Percentiles rank a stretch among this genome's conserved stretches.
These are phyloP conservation scores for Microthlaspi erraticum DNA, from an alignment of 345 rosid species.

Conservation along the genomic window DNA sequence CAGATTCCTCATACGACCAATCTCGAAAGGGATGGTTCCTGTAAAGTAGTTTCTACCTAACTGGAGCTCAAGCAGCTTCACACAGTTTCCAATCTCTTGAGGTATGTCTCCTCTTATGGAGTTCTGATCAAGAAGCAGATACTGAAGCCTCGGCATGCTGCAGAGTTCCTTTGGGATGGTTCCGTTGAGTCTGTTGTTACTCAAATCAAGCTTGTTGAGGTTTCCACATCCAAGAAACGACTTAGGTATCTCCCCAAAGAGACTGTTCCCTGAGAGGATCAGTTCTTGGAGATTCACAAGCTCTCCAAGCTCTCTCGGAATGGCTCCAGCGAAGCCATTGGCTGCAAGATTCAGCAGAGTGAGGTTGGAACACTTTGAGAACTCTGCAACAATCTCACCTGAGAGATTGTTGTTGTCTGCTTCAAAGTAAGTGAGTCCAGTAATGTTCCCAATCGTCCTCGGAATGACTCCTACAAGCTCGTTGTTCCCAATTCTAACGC, in stretches of 20 bases:
- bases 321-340: constrained; percentile 78
- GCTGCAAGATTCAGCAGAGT: constrained; percentile 86
- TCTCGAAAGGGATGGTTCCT: constrained; percentile 76
- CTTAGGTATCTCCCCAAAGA: constrained; percentile 77
- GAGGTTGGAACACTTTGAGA: constrained; percentile 79
- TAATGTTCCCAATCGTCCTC: constrained; percentile 72
- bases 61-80: constrained; percentile 61
- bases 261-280: constrained; percentile 83
- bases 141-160: constrained; percentile 68
- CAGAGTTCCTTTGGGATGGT: constrained; percentile 72
- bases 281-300: constrained; percentile 86
- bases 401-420: constrained; percentile 84
- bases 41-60: constrained; percentile 80
- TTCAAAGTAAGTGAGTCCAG: constrained; percentile 89
- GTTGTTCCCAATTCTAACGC: constrained; percentile 84
- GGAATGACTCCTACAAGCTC: constrained; percentile 81
- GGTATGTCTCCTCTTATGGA: constrained; percentile 81
- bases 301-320: constrained; percentile 76
- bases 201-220: constrained; percentile 87
- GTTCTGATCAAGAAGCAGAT: constrained; percentile 71
- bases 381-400: constrained; percentile 75
- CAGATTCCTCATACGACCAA: constrained; percentile 70
- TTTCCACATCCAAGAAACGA: constrained; percentile 77
- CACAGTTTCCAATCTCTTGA: constrained; percentile 71
- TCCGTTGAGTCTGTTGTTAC: constrained; percentile 78